A percentile compares a stretch with the other conserved stretches of the same genome.
These are phyloP conservation scores for Escallonia herrerae DNA, from an alignment of 129 eudicot genomes.

Conservation along the genomic window DNA sequence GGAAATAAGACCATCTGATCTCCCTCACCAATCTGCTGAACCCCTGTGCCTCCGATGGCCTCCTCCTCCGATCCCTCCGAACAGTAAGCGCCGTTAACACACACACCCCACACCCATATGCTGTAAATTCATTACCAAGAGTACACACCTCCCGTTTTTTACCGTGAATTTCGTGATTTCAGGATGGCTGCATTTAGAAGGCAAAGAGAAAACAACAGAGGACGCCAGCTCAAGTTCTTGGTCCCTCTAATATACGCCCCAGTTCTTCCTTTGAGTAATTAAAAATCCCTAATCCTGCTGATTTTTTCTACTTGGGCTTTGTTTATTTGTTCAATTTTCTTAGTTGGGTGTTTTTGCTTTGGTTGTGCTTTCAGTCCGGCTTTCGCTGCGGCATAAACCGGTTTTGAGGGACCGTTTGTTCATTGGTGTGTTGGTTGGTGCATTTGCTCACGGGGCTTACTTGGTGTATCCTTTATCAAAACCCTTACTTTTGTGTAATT, in stretches of 20 bases:
- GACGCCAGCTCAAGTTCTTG: constrained; percentile 46
- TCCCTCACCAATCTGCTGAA: neutral
- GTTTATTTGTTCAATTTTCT: neutral
- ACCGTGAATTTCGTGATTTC: neutral
- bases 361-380: constrained; percentile 54
- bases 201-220: constrained; percentile 31
- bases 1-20: neutral
- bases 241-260: constrained; percentile 86
- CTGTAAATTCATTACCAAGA: neutral
- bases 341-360: neutral
- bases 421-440: constrained; percentile 71
- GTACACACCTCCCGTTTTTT: neutral
- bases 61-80: constrained; percentile 36
- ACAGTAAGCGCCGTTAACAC: constrained; percentile 27
- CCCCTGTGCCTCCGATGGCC: constrained; percentile 23
- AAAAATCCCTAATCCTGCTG: neutral
- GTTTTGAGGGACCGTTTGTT: constrained; percentile 92
- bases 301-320: constrained; percentile 4
- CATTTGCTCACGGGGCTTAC: constrained; percentile 83
- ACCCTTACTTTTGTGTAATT: no score
- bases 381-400: constrained; percentile 67
- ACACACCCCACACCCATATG: neutral
- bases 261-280: constrained; percentile 91
- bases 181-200: constrained; percentile 14
- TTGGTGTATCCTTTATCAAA: constrained; percentile 84